phyloP scores from a whole-genome alignment of 2,329 filamentous ascomycete genomes.

The Fusarium oligoseptatum region DNA sequence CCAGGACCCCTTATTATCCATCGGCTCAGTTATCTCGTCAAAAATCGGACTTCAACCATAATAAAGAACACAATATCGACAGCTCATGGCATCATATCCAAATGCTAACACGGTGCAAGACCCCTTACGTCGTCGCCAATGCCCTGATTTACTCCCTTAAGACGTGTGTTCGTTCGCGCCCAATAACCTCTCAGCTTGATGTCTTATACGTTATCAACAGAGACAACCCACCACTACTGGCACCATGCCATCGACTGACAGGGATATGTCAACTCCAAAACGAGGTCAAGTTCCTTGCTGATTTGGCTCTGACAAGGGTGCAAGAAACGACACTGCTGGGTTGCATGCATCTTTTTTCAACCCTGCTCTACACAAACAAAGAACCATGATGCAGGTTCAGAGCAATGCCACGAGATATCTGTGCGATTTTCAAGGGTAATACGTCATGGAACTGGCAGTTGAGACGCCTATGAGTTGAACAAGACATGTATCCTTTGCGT shows the following conservation, averaged over 20 bases:
- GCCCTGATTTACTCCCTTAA: too few species aligned
- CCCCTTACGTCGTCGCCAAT: too few species aligned
- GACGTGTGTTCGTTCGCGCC: too few species aligned
- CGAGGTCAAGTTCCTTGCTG: background rate
- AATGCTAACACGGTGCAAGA: too few species aligned
- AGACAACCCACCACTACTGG: too few species aligned
- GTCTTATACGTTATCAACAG: background rate
- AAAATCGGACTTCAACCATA: too few species aligned
- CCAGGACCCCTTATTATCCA: too few species aligned
- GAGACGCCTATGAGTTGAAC: background rate
- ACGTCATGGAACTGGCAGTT: background rate
- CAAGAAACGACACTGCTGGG: background rate
- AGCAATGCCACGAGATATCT: background rate
- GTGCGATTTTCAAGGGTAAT: background rate
- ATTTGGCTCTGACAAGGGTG: background rate
- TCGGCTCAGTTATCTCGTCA: too few species aligned
- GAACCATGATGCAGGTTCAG: background rate
- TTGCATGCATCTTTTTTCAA: background rate
- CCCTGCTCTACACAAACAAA: background rate
- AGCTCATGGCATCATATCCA: too few species aligned
- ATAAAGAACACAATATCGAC: too few species aligned
- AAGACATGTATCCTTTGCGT: background rate
- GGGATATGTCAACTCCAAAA: background rate
- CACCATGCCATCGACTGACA: background rate
- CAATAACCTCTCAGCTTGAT: background rate